Base-by-base conservation (phyloP, 2,329 filamentous ascomycete genomes). In the Phialocephala sp. region DNA sequence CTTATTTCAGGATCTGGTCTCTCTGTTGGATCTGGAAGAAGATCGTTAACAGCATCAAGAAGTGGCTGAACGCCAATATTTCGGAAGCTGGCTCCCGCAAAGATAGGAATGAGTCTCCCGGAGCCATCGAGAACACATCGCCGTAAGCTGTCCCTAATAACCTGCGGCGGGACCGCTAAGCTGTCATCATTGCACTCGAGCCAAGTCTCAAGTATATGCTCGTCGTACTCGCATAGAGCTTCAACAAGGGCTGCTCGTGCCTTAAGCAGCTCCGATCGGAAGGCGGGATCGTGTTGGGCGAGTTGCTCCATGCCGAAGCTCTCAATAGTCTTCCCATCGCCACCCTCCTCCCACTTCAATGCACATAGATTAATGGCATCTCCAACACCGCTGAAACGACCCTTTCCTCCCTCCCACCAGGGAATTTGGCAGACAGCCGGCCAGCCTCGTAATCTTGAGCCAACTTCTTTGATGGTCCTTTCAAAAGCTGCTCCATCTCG, bases 21-120 rank as follows among this genome's bases (percentile, higher is more conserved):
- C 74, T 97, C 93, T 1, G 84, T 80, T 0, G 95, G 95, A 69
- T 88, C 92, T 0, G 95, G 95, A 2, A 98, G 83, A 55, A 97
- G 89, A 74, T 97, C 92, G 9, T 93, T 87, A 14, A 98, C 88
- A 43, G 92, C 92, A 76, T 98, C 93, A 61, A 98, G 85, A 24
- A 99, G 82, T 35, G 94, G 93, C 76, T 97, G 93, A 4, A 98
- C 93, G 8, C 95, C 95, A 68, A 98, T 92, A 70, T 98, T 97
- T 50, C 91, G 88, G 78, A 98, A 93, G 77, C 94, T 97, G 5
- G 94, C 94, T 2, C 94, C 94, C 0, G 92, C 92, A 78, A 97
- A 96, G 0, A 97, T 85, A 0, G 94, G 94, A 52, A 95, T 91
- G 20, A 96, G 82, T n/a, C 80, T 82, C 59, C 92, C 93, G 11